Base-by-base conservation (phyloP, 2,329 filamentous ascomycete species). In the Fusarium buxicola region DNA sequence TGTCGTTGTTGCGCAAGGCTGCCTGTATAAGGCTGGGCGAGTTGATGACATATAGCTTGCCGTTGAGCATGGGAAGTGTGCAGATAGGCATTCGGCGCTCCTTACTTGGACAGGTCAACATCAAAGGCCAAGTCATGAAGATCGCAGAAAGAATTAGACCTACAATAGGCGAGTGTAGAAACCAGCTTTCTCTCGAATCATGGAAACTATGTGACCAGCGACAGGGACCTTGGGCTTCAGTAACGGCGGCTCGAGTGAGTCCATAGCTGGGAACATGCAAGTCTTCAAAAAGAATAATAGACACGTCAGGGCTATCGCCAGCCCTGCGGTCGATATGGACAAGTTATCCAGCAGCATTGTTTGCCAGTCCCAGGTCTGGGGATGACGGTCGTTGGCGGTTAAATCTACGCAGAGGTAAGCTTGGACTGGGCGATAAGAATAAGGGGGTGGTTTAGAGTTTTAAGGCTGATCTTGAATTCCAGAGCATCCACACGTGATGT, bases 31-130 rank as follows among this genome's bases (percentile, higher is more conserved):
- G 61, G 2, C 65, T 49, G 0, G 81, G 78, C 1, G 74, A 74
- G 28, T 73, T 77, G 18, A 82, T 75, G 16, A 81, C 62, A 60
- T 83, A 84, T 12, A 80, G 68, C 34, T 79, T 78, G n/a, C 73
- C 66, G 32, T 70, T 75, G 10, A 81, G 66, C 63, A 82, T 77
- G 7, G 76, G 78, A 6, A 84, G 66, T 2, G 81, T 81, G 35
- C 75, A 79, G 51, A 81, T 78, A 1, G 72, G 71, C 46, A 74
- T 39, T 3, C 49, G 51, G 1, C 55, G 59, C 5, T 65, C 49
- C 30, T 70, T 71, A 43, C 66, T 71, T 8, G 7, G 16, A 1
- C 7, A 1, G 6, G 36, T 58, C 1, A 56, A 31, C n/a, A 4
- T 4, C 4, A 8, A 12, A 10, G n/a, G n/a, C n/a, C n/a, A n/a